phyloP scores from a whole-genome alignment of 345 rosid genomes.

The Lumnitzera littorea region DNA sequence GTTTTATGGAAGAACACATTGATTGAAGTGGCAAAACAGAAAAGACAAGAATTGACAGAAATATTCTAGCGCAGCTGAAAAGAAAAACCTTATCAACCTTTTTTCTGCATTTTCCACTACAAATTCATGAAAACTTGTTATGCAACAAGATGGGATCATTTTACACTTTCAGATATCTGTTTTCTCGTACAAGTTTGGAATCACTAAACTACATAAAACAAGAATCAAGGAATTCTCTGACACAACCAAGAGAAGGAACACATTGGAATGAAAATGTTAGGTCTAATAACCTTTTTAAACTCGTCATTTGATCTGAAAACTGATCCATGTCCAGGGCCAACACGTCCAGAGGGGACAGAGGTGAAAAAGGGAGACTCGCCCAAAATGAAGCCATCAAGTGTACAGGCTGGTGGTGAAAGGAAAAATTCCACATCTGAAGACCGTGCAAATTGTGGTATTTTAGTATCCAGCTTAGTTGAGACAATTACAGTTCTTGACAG shows the following conservation, averaged over 20 bases:
- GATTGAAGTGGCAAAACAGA: no score
- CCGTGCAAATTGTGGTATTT: conserved; percentile 87
- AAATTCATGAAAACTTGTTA: no score
- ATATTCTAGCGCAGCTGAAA: no score
- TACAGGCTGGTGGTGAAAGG: conserved; percentile 78
- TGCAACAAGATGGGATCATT: no score
- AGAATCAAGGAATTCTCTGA: no score
- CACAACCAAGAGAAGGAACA: background rate
- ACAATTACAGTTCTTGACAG: conserved; percentile 80
- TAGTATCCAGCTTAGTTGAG: conserved; percentile 92
- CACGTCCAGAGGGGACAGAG: conserved; percentile 97
- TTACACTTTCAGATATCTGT: no score
- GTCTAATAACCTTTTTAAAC: conserved; percentile 59
- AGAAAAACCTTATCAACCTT: no score
- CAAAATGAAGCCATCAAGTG: conserved; percentile 79
- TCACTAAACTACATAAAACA: no score
- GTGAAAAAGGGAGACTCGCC: conserved; percentile 92
- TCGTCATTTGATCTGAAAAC: conserved; percentile 75
- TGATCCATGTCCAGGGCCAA: conserved; percentile 66
- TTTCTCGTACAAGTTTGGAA: no score
- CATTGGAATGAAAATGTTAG: background rate
- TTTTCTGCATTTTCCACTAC: no score
- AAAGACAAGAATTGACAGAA: no score
- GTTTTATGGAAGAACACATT: no score
- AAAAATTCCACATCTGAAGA: conserved; percentile 88